phyloP scores from a whole-genome alignment of 441 rosid species.

The Aquilaria agallochum region DNA sequence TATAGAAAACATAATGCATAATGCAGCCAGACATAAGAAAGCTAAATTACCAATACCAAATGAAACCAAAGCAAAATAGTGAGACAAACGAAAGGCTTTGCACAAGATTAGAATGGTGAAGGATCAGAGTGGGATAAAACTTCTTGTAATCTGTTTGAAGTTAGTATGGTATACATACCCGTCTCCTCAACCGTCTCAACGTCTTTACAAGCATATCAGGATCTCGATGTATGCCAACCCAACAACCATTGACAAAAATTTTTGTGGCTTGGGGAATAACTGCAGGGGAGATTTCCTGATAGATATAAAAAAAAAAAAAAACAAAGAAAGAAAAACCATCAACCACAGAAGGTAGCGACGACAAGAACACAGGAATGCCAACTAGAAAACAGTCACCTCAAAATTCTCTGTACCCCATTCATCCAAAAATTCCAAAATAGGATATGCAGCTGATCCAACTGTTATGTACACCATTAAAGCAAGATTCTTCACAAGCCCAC shows the following conservation, averaged over 20 bases:
- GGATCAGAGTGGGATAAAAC: background rate
- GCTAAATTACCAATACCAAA: too few species aligned
- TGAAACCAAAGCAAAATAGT: too few species aligned
- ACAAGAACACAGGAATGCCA: conserved; percentile 9
- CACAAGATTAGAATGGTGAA: background rate
- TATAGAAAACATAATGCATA: too few species aligned
- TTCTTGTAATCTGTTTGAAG: too few species aligned
- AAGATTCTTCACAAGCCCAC: conserved; percentile 96
- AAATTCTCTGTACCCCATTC: conserved; percentile 98
- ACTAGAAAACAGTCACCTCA: conserved; percentile 51
- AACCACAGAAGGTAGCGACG: background rate
- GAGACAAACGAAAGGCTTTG: background rate
- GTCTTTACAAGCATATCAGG: conserved; percentile 99
- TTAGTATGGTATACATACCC: conserved; percentile 39
- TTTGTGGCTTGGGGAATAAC: conserved; percentile 97
- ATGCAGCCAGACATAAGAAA: too few species aligned
- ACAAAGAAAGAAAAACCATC: conserved; percentile 9
- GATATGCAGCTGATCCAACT: conserved; percentile 94
- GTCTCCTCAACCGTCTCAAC: conserved; percentile 83
- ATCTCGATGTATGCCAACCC: conserved; percentile 97
- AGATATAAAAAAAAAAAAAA: conserved; percentile 2
- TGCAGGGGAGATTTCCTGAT: conserved; percentile 97
- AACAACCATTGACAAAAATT: conserved; percentile 93
- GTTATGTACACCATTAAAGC: conserved; percentile 98
- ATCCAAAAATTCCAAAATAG: conserved; percentile 88